Base-by-base conservation (phyloP, 2,329 filamentous ascomycete species). In the Phyllosticta citrichinensis region DNA sequence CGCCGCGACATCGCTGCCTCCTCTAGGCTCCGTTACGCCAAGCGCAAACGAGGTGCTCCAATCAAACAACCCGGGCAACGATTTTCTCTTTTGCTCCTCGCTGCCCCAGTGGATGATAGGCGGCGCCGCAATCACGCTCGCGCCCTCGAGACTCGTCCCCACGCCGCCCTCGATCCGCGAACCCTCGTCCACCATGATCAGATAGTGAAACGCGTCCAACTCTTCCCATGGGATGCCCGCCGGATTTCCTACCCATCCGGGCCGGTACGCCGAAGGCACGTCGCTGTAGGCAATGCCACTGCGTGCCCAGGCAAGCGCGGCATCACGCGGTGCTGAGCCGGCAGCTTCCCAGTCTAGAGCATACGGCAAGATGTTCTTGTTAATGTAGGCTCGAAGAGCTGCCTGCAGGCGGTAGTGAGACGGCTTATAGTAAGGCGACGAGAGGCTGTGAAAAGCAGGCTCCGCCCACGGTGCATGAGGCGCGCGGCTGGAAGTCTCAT, bases 81-180 rank as follows among this genome's bases (percentile, higher is more conserved):
- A 88, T 52, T 76, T 76, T 19, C 68, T 70, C 68, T 83, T 83
- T 71, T 87, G 85, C 67, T 79, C 79, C 33, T 78, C 72, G 0
- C 79, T 87, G 1, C 86, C 86, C 66, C 83, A 83, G 56, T 81
- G 77, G n/a, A 86, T 77, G 54, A 88, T 76, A 0, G 86, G 86
- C 5, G 86, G 85, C 25, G 79, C 79, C 0, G 86, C 86, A 65
- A 88, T 88, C 1, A 78, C 76, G 51, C 82, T 83, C 0, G 80
- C 85, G 24, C 84, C 84, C 2, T 77, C 80, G 11, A 88, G 73
- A 0, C 80, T 81, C 67, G 80, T 83, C 3, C 78, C 73, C 1
- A 87, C 82, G 9, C 85, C 83, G 1, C 80, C 81, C 62, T 80
- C 82, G 30, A 83, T 74, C 5, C 83, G 75, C 2, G 77, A 77